Evolutionary conservation across 257 asterid species (phyloP).

Genomic region (Nicotiana tabacum): DNA sequence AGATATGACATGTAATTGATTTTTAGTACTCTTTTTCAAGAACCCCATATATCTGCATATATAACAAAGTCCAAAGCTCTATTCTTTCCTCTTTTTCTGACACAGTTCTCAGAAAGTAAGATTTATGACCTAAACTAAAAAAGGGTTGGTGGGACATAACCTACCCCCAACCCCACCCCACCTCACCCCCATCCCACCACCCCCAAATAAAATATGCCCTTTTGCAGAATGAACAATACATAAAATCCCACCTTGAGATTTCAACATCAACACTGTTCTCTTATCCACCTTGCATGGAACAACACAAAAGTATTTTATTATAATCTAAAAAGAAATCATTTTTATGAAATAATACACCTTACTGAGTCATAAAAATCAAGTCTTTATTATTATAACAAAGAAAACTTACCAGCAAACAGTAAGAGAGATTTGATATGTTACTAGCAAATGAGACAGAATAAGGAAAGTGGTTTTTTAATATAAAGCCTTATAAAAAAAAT

Average conservation of each 20-base stretch:
- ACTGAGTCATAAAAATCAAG: slow-evolving; percentile 2
- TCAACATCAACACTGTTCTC: slow-evolving; percentile 27
- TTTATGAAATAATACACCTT: background rate
- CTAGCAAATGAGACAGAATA: slow-evolving; percentile 6
- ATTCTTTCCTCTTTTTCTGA: background rate
- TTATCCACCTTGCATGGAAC: slow-evolving; percentile 12
- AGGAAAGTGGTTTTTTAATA: background rate
- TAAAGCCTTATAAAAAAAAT: background rate
- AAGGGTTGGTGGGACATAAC: slow-evolving; percentile 7
- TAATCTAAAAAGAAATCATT: background rate
- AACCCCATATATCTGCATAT: slow-evolving; percentile 4
- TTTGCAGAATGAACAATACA: background rate
- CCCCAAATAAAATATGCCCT: background rate
- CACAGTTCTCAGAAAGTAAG: slow-evolving; percentile 23
- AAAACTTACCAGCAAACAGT: slow-evolving; percentile 14
- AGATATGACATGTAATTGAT: slow-evolving; percentile 37
- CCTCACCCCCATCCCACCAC: background rate
- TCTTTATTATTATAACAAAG: background rate
- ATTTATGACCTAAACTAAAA: slow-evolving; percentile 25
- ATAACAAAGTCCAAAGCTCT: slow-evolving; percentile 6
- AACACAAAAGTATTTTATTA: background rate
- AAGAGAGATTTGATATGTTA: slow-evolving; percentile 9
- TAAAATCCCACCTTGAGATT: slow-evolving; percentile 25
- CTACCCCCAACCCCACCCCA: background rate
- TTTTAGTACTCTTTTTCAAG: background rate